phyloP scores from a whole-genome alignment of 2,329 filamentous ascomycete species.

The Aspergillus fructus region DNA sequence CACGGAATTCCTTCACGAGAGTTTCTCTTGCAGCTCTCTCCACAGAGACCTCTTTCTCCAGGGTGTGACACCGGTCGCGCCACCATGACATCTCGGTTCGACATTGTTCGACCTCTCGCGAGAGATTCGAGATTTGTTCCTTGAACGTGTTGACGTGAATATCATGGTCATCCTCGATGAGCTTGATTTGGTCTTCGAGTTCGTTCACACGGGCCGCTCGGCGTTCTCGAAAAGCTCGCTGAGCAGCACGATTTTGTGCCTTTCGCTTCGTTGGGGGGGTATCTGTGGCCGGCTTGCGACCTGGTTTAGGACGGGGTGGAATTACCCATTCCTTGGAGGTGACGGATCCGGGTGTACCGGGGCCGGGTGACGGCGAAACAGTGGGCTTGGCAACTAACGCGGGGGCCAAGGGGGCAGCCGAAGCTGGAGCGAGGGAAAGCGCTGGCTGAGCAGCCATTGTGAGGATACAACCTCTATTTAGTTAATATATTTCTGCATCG shows the following conservation, averaged over 20 bases:
- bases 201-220: slow-evolving; percentile 80
- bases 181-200: slow-evolving; percentile 52
- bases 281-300: slow-evolving; percentile 89
- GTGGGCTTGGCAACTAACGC: slow-evolving; percentile 40
- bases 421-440: slow-evolving; percentile 39
- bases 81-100: slow-evolving; percentile 51
- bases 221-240: slow-evolving; percentile 85
- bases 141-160: slow-evolving; percentile 50
- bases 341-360: slow-evolving; percentile 51
- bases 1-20: slow-evolving; percentile 42
- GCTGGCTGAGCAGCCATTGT: slow-evolving; percentile 33
- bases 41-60: slow-evolving; percentile 61
- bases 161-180: slow-evolving; percentile 49
- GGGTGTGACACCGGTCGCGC: slow-evolving; percentile 56
- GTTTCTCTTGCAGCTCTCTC: slow-evolving; percentile 45
- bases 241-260: slow-evolving; percentile 88
- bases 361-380: slow-evolving; percentile 39
- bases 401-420: slow-evolving; percentile 38
- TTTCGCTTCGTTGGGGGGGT: slow-evolving; percentile 91
- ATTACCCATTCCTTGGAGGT: slow-evolving; percentile 85
- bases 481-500: slow-evolving; percentile 19
- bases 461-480: slow-evolving; percentile 4
- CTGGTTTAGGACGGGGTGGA: slow-evolving; percentile 81
- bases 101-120: slow-evolving; percentile 66
- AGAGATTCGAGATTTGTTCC: slow-evolving; percentile 56